Base-by-base conservation (phyloP, 1,284 basidiomycete species). In the Fomitopsis pinicola region DNA sequence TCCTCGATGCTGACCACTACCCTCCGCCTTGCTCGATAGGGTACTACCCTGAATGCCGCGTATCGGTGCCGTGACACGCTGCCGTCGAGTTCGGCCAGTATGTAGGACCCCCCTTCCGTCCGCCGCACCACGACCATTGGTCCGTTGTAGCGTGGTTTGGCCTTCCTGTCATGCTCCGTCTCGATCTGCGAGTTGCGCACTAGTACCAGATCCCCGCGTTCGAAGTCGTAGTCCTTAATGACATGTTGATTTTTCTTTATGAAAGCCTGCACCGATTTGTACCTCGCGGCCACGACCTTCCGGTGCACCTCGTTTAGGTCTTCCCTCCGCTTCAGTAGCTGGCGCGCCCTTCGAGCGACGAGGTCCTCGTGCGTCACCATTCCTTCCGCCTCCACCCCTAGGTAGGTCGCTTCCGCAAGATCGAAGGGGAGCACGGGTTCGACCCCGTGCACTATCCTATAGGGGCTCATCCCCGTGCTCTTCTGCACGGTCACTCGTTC, bases 391-490 rank as follows among this genome's bases (percentile, higher is more conserved):
- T 3, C 28, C 15, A 3, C 12, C 3, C 3, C 48, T 15, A 52
- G 48, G 28, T 33, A 52, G 8, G 48, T 52, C 1, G 28, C 28
- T n/a, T 52, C 48, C 28, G 33, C 48, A 3, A 52, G 33, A 10
- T 52, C 48, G 14, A 52, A 52, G 8, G 33, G 48, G 9, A 52
- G 17, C 3, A 33, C 14, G 9, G 48, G 33, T 3, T 52, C 48
- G 2, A 52, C 48, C 12, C 48, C 48, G 35, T 52, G 28, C 33
- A 33, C 6, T 9, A 52, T 30, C 14, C 28, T 78, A 50, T 76
- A 80, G 0, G 78, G 78, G 0, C 67, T 76, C 30, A 67, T 71
- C 0, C 77, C 73, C 1, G 69, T 74, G 0, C 62, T 55, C 6
- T 67, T 60, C 0, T 66, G 60, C 1, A 72, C 63, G 0, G 76